Percentiles rank a stretch among this genome's conserved stretches.
These are phyloP conservation scores for Helminthosporium solani DNA, from an alignment of 2,329 filamentous ascomycete species.

Conservation along the genomic window DNA sequence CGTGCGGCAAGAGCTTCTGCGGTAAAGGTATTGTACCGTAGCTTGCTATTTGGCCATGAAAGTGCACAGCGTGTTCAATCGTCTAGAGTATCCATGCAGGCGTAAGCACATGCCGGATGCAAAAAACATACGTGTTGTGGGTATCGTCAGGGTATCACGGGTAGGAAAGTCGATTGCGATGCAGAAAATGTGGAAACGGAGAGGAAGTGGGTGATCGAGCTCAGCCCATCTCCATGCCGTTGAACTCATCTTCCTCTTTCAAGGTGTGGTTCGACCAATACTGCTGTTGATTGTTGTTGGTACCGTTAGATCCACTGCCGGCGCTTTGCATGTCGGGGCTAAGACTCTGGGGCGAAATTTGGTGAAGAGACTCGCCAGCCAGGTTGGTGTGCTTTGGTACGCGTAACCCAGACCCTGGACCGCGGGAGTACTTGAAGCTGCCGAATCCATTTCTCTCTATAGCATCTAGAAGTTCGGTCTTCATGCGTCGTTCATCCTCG, in stretches of 20 bases:
- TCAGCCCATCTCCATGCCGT: slow-evolving; percentile 66
- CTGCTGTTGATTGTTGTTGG: slow-evolving; percentile 47
- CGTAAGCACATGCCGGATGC: slow-evolving; percentile 32
- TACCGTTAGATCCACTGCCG: slow-evolving; percentile 58
- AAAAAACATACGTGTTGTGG: slow-evolving; percentile 26
- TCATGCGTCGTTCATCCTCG: slow-evolving; percentile 95
- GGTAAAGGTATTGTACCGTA: background rate
- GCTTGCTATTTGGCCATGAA: slow-evolving; percentile 1
- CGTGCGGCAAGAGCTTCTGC: background rate
- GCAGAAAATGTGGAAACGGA: slow-evolving; percentile 16
- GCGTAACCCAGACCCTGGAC: slow-evolving; percentile 78
- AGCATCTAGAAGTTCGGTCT: slow-evolving; percentile 84
- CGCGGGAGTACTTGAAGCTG: slow-evolving; percentile 82
- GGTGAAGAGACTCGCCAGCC: slow-evolving; percentile 70
- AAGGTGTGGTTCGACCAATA: slow-evolving; percentile 63
- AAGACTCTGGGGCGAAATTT: slow-evolving; percentile 59
- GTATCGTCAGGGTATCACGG: slow-evolving; percentile 32
- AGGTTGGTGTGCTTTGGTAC: slow-evolving; percentile 94
- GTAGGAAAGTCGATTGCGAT: slow-evolving; percentile 23
- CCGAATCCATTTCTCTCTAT: slow-evolving; percentile 75
- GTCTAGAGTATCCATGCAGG: slow-evolving; percentile 14
- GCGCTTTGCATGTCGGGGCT: slow-evolving; percentile 62
- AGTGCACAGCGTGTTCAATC: slow-evolving; percentile 4
- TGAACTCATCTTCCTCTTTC: slow-evolving; percentile 91
- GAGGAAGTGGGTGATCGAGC: slow-evolving; percentile 11